Evolutionary conservation across 148 eudicot species (phyloP), one percentile per base, ranked within the genome.

Genomic region (Rhododendron molle): DNA sequence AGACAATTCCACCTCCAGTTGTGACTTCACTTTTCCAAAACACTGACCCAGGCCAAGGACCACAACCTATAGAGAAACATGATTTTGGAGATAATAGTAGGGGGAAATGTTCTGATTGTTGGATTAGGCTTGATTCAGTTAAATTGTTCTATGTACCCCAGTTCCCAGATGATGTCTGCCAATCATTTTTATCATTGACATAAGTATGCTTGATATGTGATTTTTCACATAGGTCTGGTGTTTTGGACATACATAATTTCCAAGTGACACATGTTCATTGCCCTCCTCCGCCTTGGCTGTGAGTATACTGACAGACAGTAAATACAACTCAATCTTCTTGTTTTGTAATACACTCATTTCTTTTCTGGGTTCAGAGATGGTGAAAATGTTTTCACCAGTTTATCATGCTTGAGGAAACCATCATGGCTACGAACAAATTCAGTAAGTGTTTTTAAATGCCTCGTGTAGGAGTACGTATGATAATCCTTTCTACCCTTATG

Each of bases 261-360:
- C 90, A 92, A 86, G 95, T 93, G 84, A 92, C 99, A 54, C 99
- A 96, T 89, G 92, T 95, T 86, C 99, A 96, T 87, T 96, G 99
- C 87, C 99, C 99, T 90, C 99, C 98, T 60, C 99, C 99, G 30
- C 91, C 94, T 28, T 95, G 98, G 98, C 83, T 94, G 99, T 96
- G 88, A 96, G 98, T 94, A 81, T 67, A 84, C 52, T 69, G 85
- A 58, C 34, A 7, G 60, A 50, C 26, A 18, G 7, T n/a, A 69
- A 85, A 11, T 81, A 15, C 44, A 56, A 69, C 12, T 77, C 26
- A 54, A n/a, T 26, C 56, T 85, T 54, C 11, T 38, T 83, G 69
- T 54, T 58, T 21, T 54, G 18, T 40, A 10, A 7, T 72, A 26
- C 49, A 2, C 38, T 67, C 28, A 18, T 44, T 38, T 83, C 34